A percentile compares a stretch with the other conserved stretches of the same genome.
These are phyloP conservation scores for barley (Hordeum vulgare) DNA, from an alignment of 176 grass and related monocot genomes.

Conservation along the genomic window MorexV3_pseudomolecules_assembly NC_058519.1:653766053-653766552, in stretches of 20 bases:
- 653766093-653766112: constrained; percentile 61
- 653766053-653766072: constrained; percentile 64
- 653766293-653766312: constrained; percentile 49
- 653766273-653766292: constrained; percentile 62
- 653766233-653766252: constrained; percentile 59
- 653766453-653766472: constrained; percentile 80
- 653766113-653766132: constrained; percentile 73
- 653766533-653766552: constrained; percentile 59
- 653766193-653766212: constrained; percentile 52
- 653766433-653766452: constrained; percentile 64
- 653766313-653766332: constrained; percentile 62
- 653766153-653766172: constrained; percentile 71
- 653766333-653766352: constrained; percentile 58
- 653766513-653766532: constrained; percentile 58
- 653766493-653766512: constrained; percentile 61
- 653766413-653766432: constrained; percentile 46
- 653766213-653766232: constrained; percentile 50
- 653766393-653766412: constrained; percentile 74
- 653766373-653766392: constrained; percentile 72
- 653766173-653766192: constrained; percentile 57
- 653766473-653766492: constrained; percentile 72
- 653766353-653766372: constrained; percentile 65
- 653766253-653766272: constrained; percentile 63
- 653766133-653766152: constrained; percentile 76
- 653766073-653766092: constrained; percentile 55